Percentiles rank a stretch among this genome's conserved stretches.
Conservation (phyloP, 352 stramenopile genomes). For the Phytophthora capsici region DNA sequence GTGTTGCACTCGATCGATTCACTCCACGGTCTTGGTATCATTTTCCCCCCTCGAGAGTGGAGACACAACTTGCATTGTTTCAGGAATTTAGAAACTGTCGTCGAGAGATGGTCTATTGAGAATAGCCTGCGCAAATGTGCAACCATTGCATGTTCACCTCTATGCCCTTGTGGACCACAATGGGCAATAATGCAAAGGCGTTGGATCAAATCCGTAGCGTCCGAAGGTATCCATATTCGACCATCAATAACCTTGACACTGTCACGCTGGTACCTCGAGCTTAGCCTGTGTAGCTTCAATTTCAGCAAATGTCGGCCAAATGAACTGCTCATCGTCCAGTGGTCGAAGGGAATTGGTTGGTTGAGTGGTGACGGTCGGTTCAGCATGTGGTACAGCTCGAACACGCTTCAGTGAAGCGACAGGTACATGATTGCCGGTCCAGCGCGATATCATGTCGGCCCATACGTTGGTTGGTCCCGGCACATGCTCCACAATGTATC, state of each 20-base stretch:
- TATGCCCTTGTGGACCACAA: background rate
- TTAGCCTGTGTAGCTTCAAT: background rate
- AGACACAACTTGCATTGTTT: slow-evolving; percentile 3
- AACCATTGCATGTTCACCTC: slow-evolving; percentile 5
- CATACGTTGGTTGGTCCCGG: slow-evolving; percentile 9
- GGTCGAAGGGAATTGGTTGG: slow-evolving; percentile 1
- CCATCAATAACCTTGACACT: background rate
- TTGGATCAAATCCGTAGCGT: slow-evolving; percentile 25
- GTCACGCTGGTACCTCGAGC: background rate
- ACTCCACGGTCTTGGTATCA: slow-evolving; percentile 4
- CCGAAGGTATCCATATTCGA: slow-evolving; percentile 2
- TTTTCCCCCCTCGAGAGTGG: slow-evolving; percentile 1
- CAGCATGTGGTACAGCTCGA: background rate
- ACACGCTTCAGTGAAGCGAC: background rate
- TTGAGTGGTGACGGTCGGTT: background rate
- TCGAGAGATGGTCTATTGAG: background rate
- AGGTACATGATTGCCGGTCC: slow-evolving; percentile 3
- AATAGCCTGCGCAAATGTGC: background rate
- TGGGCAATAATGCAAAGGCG: slow-evolving; percentile 25
- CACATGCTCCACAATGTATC: slow-evolving; percentile 25
- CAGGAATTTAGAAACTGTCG: background rate
- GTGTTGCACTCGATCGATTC: background rate
- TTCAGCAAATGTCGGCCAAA: background rate
- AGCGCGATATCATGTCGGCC: slow-evolving; percentile 14
- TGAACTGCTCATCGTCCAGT: slow-evolving; percentile 1